Percentiles rank a stretch among this genome's conserved stretches.
Evolutionary conservation across 306 rosid genomes (phyloP).

Genomic region (Quercus rubra): DNA sequence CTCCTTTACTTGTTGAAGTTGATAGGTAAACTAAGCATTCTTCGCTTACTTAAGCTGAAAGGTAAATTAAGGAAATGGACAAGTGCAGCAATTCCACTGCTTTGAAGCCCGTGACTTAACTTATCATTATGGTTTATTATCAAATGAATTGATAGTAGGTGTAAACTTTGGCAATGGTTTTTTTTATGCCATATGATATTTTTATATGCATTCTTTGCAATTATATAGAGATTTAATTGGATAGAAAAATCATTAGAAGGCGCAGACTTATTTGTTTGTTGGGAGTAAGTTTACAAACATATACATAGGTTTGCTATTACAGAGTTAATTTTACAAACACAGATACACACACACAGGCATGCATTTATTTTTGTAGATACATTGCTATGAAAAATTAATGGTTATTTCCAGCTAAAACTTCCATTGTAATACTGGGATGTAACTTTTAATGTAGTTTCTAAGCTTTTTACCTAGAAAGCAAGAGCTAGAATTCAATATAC

Average conservation of each 20-base stretch:
- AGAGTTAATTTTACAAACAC: neutral
- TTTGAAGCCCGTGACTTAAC: neutral
- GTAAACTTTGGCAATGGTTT: neutral
- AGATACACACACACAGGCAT: no score
- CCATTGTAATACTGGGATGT: neutral
- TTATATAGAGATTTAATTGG: neutral
- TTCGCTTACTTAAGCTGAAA: neutral
- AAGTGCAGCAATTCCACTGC: neutral
- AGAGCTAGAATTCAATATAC: no score
- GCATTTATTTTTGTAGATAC: neutral
- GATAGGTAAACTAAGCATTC: neutral
- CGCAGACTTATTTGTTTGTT: no score
- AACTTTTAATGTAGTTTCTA: neutral
- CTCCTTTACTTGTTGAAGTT: neutral
- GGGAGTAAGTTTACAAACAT: neutral
- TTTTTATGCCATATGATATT: neutral
- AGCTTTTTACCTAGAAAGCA: neutral
- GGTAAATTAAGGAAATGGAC: neutral
- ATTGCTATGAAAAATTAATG: neutral
- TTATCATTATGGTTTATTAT: neutral
- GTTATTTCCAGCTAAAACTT: neutral
- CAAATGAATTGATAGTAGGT: no score
- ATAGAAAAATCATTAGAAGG: neutral
- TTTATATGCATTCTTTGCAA: neutral
- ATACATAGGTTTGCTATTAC: neutral